Percentiles rank a stretch among this genome's conserved stretches.
Conservation (phyloP, 2,329 filamentous ascomycete genomes). For the Fusarium sp. region DNA sequence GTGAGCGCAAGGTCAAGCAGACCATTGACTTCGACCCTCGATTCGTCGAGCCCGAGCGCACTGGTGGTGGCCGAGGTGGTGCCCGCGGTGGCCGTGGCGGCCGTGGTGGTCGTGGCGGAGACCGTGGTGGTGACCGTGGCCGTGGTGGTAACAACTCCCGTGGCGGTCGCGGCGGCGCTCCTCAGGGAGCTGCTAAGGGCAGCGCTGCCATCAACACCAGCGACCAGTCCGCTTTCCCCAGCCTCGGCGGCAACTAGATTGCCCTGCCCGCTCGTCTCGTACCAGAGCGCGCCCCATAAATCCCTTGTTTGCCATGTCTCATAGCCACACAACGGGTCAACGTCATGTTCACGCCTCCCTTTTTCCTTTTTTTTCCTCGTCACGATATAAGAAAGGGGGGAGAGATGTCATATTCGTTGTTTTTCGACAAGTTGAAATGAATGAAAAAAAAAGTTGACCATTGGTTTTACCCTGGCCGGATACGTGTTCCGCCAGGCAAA, state of each 20-base stretch:
- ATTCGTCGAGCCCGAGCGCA: conserved; percentile 77
- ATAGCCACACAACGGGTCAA: conserved; percentile 42
- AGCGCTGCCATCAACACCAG: conserved; percentile 63
- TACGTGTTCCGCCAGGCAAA: conserved; percentile 34
- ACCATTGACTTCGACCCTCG: conserved; percentile 89
- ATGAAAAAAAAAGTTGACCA: conserved; percentile 49
- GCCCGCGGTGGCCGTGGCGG: conserved; percentile 63
- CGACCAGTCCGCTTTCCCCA: conserved; percentile 71
- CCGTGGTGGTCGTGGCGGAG: conserved; percentile 57
- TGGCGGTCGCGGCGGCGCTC: conserved; percentile 49
- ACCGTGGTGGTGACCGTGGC: conserved; percentile 54
- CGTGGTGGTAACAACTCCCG: conserved; percentile 50
- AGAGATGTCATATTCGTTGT: conserved; percentile 46
- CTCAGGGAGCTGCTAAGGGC: conserved; percentile 51
- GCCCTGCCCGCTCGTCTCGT: conserved; percentile 29
- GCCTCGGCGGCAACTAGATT: conserved; percentile 67
- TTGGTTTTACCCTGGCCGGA: conserved; percentile 47
- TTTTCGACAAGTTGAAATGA: conserved; percentile 51
- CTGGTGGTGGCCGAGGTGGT: conserved; percentile 64
- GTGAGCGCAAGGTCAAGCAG: conserved; percentile 93
- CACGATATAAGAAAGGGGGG: conserved; percentile 34
- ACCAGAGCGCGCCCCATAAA: conserved; percentile 32
- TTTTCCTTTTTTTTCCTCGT: conserved; percentile 17
- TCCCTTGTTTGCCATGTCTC: conserved; percentile 33
- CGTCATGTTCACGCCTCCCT: conserved; percentile 37